Base-by-base conservation (phyloP, 768 basidiomycete genomes). In the Mrakia gelida region DNA sequence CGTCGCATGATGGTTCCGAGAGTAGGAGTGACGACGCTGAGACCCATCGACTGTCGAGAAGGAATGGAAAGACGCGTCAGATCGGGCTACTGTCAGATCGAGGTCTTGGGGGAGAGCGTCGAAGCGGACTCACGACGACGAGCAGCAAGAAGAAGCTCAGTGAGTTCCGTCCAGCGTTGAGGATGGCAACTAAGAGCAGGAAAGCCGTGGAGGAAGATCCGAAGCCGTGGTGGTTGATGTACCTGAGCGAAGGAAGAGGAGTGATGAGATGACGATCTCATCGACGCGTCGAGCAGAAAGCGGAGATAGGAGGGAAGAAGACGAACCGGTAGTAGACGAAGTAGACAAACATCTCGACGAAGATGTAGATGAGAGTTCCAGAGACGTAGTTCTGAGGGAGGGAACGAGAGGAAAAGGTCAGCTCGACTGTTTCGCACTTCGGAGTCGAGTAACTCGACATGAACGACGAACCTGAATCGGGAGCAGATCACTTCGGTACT, bases 121-220 rank as follows among this genome's bases (percentile, higher is more conserved):
- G 30, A 52, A 10, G 15, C 30, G 23, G 16, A 73, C 76, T 59
- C 52, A 77, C 76, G 34, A 98, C 95, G 65, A 98, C 90, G 30
- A 98, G 87, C 30, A 99, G 88, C 87, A 98, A 89, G 86, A 98
- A 98, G 86, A 98, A 95, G 1, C 93, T 95, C 83, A 95, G 87
- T 2, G 94, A 83, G 82, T 98, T 98, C 67, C 97, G 87, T 9
- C 92, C 95, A 13, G 97, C 96, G 81, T 98, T 95, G 63, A 98
- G 86, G 79, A 95, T 93, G n/a, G 95, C 92, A 59, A 96, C 94
- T 80, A 98, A 92, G 77, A 98, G 92, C 63, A 99, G 90, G 86
- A 98, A 96, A n/a, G 91, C 89, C 0, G 94, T 90, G 2, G 81
- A 82, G 7, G 78, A 71, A 7, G 82, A 75, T 15, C 84, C 82